Evolutionary conservation across 805 yeast species (phyloP), one percentile per base, ranked within the genome.

Genomic region (Candida sonorensis): DNA sequence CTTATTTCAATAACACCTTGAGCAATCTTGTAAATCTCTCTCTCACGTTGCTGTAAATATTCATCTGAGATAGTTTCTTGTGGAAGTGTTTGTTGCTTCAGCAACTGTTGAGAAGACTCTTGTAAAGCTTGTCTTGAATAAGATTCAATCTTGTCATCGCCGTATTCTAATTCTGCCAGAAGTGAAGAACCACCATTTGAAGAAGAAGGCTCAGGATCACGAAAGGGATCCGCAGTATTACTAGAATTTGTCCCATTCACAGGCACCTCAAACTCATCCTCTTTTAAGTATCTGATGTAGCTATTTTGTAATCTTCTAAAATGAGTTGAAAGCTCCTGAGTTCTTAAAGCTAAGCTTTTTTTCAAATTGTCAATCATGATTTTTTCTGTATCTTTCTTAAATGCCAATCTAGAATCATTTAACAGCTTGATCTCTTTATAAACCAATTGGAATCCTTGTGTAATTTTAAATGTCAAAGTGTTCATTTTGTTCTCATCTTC

Each of bases 1-100:
- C 94, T 82, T 1, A 92, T 84, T 53, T 92, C 99, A 25, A 90
- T 63, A 27, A 92, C 94, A 31, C 97, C 95, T 65, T 84, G 85
- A 4, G 98, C 97, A 33, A 92, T 69, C 44, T 81, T 82, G 20
- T 82, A 81, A 33, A 92, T 92, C 50, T 90, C 98, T 33, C 77
- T 73, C 50, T 92, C 98, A 33, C 98, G 67, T 45, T 82, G 85
- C 34, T 75, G 70, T 23, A 83, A 55, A 33, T 60, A 57, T 17
- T 59, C 57, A 36, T 65, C 69, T 23, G 63, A 57, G 5, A 66
- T 46, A 11, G 55, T 51, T 26, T 58, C 51, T 36, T 51, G 65
- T 31, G 48, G 59, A 40, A 53, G 42, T 33, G 17, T 16, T 22
- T 26, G 23, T 33, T 50, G 54, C 35, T 49, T 51, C 30, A 45